Percentiles rank a stretch among this genome's conserved stretches.
These are phyloP conservation scores for Tuber microsphaerosporum DNA, from an alignment of 495 filamentous ascomycete genomes.

Conservation along the genomic window DNA sequence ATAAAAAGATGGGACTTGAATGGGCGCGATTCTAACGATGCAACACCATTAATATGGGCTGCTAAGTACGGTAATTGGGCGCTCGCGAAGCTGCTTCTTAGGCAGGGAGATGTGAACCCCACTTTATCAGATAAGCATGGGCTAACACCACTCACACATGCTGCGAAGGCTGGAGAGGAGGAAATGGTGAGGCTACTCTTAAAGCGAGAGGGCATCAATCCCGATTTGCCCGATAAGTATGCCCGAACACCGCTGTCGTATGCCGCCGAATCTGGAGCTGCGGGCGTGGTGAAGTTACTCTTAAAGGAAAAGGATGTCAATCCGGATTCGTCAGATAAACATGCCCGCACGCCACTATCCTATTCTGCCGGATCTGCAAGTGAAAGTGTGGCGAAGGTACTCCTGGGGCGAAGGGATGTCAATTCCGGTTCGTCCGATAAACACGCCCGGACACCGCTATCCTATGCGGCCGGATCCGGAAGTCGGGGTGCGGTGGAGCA, in stretches of 20 bases:
- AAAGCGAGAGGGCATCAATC: background rate
- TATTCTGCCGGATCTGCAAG: background rate
- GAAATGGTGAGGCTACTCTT: background rate
- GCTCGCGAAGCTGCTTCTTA: background rate
- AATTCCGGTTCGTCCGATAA: background rate
- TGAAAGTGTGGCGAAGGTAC: background rate
- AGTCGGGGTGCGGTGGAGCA: background rate
- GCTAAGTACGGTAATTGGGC: background rate
- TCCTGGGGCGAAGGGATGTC: background rate
- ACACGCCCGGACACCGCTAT: background rate
- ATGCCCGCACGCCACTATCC: background rate
- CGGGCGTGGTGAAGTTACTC: no score
- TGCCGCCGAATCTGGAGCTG: no score
- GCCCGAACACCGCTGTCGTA: background rate
- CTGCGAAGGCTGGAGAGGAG: background rate
- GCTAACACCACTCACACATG: background rate
- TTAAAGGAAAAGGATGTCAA: background rate
- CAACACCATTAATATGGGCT: background rate
- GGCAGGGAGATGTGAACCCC: background rate
- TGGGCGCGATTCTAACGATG: background rate
- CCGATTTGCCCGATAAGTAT: background rate
- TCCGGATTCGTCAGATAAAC: background rate
- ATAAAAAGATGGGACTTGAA: background rate
- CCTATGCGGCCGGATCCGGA: accelerated
- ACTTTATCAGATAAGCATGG: background rate